Conservation (phyloP, 2,329 filamentous ascomycete genomes). For the Penicillium sp. region DNA sequence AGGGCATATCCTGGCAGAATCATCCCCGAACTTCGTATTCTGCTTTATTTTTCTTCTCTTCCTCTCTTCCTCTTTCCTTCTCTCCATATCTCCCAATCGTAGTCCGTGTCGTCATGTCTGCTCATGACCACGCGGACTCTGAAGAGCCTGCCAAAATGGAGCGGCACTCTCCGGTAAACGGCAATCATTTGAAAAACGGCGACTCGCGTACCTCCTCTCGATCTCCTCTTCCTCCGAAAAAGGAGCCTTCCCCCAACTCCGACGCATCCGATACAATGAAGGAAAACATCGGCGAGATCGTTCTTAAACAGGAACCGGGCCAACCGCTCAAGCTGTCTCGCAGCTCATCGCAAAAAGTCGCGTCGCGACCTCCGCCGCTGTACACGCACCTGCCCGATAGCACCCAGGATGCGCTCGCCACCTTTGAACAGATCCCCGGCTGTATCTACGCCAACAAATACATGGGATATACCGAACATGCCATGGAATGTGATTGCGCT, state of each 20-base stretch:
- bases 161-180: conserved; percentile 25
- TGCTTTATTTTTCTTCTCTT: neutral
- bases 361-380: conserved; percentile 62
- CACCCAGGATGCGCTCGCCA: conserved; percentile 70
- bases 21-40: conserved; percentile 6
- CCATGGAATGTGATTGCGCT: conserved; percentile 90
- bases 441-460: conserved; percentile 91
- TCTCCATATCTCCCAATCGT: conserved; percentile 1
- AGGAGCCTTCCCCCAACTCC: conserved; percentile 23
- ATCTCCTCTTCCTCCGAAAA: conserved; percentile 13
- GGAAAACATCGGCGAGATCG: conserved; percentile 62
- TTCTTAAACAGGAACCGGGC: conserved; percentile 62
- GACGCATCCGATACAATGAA: conserved; percentile 23
- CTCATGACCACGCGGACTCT: conserved; percentile 43
- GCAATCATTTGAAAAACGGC: conserved; percentile 23
- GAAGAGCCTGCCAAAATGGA: conserved; percentile 34
- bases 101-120: conserved; percentile 45
- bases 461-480: conserved; percentile 87
- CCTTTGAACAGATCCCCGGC: conserved; percentile 77
- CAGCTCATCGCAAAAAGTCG: conserved; percentile 69
- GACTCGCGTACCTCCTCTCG: conserved; percentile 17
- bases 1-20: conserved; percentile 8
- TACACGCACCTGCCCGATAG: conserved; percentile 75
- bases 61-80: neutral
- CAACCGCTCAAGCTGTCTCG: conserved; percentile 71